Conservation (phyloP, 2,329 filamentous ascomycete genomes). For the Xylaria sp. region DNA sequence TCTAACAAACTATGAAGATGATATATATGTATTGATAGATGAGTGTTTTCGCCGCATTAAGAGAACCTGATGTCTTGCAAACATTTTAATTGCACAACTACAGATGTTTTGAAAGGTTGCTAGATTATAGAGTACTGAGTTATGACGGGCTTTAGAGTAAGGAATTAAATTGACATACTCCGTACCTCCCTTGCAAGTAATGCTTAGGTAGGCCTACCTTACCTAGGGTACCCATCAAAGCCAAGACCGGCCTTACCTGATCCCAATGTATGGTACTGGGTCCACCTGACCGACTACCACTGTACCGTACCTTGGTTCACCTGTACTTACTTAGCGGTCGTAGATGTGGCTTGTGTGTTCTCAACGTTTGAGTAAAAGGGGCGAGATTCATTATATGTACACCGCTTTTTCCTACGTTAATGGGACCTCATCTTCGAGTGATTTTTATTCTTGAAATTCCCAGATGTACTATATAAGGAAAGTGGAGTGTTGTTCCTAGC, state of each 20-base stretch:
- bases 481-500: too few relatives aligned
- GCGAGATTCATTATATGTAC: neutral
- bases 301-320: neutral
- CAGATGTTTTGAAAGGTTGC: neutral
- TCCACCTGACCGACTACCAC: neutral
- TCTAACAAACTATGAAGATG: too few relatives aligned
- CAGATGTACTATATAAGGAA: too few relatives aligned
- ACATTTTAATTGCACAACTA: neutral
- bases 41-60: neutral
- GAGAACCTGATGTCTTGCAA: neutral
- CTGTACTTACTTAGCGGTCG: too few relatives aligned
- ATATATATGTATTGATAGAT: neutral
- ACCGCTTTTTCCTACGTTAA: neutral
- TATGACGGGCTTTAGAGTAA: neutral
- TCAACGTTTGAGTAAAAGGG: constrained; percentile 2
- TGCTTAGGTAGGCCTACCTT: too few relatives aligned
- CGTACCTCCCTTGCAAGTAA: too few relatives aligned
- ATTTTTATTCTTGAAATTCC: neutral
- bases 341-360: neutral
- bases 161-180: neutral
- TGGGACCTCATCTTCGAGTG: neutral
- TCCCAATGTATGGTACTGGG: neutral
- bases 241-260: neutral
- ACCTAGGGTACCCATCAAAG: too few relatives aligned
- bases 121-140: neutral